Base-by-base conservation (phyloP, 2,329 filamentous ascomycete genomes). In the Phaeophleospora eucalypticola region DNA sequence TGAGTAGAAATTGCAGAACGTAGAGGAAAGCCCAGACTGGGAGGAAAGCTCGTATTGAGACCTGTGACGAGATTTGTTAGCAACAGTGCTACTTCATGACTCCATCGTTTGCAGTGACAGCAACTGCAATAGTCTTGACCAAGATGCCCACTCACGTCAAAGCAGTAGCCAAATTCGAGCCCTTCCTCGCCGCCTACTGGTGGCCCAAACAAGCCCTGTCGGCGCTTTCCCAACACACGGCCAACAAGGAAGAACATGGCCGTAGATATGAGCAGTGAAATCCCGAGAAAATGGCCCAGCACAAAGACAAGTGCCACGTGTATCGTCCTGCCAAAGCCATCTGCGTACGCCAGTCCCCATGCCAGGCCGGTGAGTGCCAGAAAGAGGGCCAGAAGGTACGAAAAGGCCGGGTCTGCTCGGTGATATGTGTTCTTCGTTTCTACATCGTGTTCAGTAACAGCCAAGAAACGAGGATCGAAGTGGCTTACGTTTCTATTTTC, bases 371-470 rank as follows among this genome's bases (percentile, higher is more conserved):
- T 75, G 40, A 77, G 65, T 40, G 75, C 66, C 15, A 76, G 75
- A 69, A 85, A 84, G 68, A 83, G 79, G 51, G 80, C 81, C 52
- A 85, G 76, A 16, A 86, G 77, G 64, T 85, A 84, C 54, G 82
- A 82, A 63, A 86, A 85, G 17, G 82, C 83, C 2, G 82, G 82
- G 58, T 86, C 82, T 29, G 82, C 80, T 45, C 81, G 78, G 60
- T 85, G 82, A 75, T 82, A 85, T 53, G 81, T 83, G 63, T 84
- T 84, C 65, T 84, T 83, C 33, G 82, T 84, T 76, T 85, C 58
- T 63, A 46, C 4, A 18, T 12, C 45, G 15, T 21, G 20, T 20
- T 50, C n/a, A 38, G 41, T 34, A 21, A 20, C 9, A 29, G 12
- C 17, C 15, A 36, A 6, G 33, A 18, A 18, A 2, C 18, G 12